Conservation (phyloP, 805 yeast genomes). For the Lipomyces yamanashiensis region DNA sequence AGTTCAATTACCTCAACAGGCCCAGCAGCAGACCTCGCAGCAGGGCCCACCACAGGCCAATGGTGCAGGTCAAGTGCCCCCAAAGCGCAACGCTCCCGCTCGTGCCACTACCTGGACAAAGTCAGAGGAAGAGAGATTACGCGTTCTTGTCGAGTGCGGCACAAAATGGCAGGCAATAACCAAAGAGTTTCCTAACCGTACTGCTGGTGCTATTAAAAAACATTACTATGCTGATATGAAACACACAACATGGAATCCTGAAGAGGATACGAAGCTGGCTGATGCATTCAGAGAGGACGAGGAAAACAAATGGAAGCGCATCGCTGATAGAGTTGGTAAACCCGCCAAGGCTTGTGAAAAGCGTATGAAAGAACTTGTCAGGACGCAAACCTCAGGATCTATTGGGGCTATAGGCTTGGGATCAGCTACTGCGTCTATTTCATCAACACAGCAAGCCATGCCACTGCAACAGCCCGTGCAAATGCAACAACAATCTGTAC, state of each 20-base stretch:
- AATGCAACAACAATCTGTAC: background rate
- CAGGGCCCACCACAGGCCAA: background rate
- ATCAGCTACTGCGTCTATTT: constrained; percentile 1
- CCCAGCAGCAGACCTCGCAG: constrained; percentile 7
- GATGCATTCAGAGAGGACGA: constrained; percentile 39
- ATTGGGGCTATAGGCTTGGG: background rate
- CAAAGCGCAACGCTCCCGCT: constrained; percentile 15
- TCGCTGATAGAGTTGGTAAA: constrained; percentile 40
- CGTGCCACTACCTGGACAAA: constrained; percentile 36
- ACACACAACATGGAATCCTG: constrained; percentile 39
- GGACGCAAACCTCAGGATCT: constrained; percentile 10
- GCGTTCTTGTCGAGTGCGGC: constrained; percentile 39
- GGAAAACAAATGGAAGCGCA: constrained; percentile 39
- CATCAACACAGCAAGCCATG: constrained; percentile 6
- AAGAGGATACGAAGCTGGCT: constrained; percentile 39
- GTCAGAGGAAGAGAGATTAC: constrained; percentile 35
- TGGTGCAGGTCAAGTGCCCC: constrained; percentile 16
- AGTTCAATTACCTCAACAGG: background rate
- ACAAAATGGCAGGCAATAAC: constrained; percentile 41
- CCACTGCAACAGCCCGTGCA: constrained; percentile 1
- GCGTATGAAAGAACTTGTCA: constrained; percentile 36
- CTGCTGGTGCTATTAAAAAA: constrained; percentile 44
- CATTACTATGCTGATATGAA: constrained; percentile 45
- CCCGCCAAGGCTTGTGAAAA: constrained; percentile 41
- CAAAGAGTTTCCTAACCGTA: constrained; percentile 41